Evolutionary conservation across 2,329 filamentous ascomycete species (phyloP).

Genomic region (Beauveria caledonica): DNA sequence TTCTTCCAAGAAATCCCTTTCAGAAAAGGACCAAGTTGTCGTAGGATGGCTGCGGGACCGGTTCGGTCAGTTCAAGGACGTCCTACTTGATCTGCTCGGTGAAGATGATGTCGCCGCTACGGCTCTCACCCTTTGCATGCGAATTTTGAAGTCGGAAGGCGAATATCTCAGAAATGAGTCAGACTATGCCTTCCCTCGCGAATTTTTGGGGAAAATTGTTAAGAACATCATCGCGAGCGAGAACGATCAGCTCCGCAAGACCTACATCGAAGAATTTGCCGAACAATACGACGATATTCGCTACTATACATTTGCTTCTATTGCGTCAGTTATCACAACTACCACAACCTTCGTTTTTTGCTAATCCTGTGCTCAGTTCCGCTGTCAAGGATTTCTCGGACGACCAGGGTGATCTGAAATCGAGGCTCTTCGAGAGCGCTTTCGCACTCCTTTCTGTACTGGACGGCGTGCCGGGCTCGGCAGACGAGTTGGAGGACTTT

Average conservation of each 20-base stretch:
- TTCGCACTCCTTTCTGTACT: conserved; percentile 58
- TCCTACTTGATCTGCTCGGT: conserved; percentile 53
- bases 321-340: conserved; percentile 49
- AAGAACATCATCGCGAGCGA: conserved; percentile 49
- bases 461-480: conserved; percentile 60
- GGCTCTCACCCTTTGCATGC: conserved; percentile 73
- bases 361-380: conserved; percentile 16
- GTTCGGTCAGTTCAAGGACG: conserved; percentile 60
- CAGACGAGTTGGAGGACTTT: conserved; percentile 60
- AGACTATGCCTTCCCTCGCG: conserved; percentile 61
- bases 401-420: conserved; percentile 11
- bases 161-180: conserved; percentile 51
- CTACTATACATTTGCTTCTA: conserved; percentile 68
- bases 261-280: conserved; percentile 71
- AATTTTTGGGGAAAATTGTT: conserved; percentile 59
- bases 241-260: conserved; percentile 52
- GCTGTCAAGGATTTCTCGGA: conserved; percentile 19
- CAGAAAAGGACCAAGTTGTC: conserved; percentile 67
- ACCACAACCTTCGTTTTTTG: conserved; percentile 19
- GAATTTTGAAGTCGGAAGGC: conserved; percentile 71
- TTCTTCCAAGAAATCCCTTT: conserved; percentile 52
- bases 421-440: conserved; percentile 42
- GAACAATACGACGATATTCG: conserved; percentile 77
- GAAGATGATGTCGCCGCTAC: conserved; percentile 59
- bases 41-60: conserved; percentile 71